A percentile compares a stretch with the other conserved stretches of the same genome.
Conservation (phyloP, 306 rosid species). For the Psophocarpus tetragonolobus region DNA sequence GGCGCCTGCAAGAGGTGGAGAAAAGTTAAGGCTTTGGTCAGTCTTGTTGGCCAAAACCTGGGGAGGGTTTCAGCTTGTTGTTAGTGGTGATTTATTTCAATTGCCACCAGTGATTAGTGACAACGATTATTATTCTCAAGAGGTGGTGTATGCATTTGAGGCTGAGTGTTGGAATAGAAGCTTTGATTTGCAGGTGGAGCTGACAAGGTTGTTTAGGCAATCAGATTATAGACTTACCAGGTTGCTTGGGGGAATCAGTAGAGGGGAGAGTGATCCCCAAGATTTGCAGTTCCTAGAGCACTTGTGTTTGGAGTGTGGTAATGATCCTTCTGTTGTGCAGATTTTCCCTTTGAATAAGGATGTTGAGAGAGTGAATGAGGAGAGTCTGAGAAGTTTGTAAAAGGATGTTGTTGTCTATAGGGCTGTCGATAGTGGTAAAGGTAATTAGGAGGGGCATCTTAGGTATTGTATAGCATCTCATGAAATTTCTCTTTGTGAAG, state of each 20-base stretch:
- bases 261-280: conserved; percentile 39
- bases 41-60: conserved; percentile 43
- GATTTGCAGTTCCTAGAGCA: conserved; percentile 36
- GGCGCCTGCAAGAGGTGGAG: conserved; percentile 43
- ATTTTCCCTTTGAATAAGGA: conserved; percentile 48
- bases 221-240: conserved; percentile 34
- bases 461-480: conserved; percentile 32
- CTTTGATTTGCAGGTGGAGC: conserved; percentile 44
- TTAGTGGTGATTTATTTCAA: conserved; percentile 62
- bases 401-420: conserved; percentile 26
- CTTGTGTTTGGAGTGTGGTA: conserved; percentile 4
- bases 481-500: conserved; percentile 37
- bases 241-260: conserved; percentile 51
- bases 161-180: conserved; percentile 50
- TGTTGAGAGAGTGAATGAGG: conserved; percentile 44
- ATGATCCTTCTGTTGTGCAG: conserved; percentile 38
- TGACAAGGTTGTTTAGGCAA: conserved; percentile 45
- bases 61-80: conserved; percentile 52
- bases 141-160: conserved; percentile 49
- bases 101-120: conserved; percentile 36
- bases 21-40: conserved; percentile 45
- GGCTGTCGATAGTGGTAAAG: conserved; percentile 40
- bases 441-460: conserved; percentile 33
- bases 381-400: conserved; percentile 37
- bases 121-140: not conserved